Conservation (phyloP, 2,329 filamentous ascomycete species). For the Penicillium griseofulvum region DNA sequence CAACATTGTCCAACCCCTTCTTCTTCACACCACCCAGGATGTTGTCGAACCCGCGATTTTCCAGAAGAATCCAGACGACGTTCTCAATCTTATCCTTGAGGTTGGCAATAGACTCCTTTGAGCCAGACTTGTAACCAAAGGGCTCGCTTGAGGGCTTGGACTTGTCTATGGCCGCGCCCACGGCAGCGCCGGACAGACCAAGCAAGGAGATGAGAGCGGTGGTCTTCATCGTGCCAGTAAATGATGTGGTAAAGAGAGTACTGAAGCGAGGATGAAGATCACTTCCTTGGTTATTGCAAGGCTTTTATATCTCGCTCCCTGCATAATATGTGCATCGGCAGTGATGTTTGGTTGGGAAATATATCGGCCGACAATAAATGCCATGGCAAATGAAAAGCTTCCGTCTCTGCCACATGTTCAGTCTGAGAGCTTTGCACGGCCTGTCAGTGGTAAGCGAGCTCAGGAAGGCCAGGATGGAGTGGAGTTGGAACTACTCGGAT, state of each 20-base stretch:
- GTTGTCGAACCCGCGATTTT: slow-evolving; percentile 39
- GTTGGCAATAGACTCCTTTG: slow-evolving; percentile 31
- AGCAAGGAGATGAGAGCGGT: slow-evolving; percentile 20
- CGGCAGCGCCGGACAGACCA: slow-evolving; percentile 17
- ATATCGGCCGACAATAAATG: too few relatives aligned
- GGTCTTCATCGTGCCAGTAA: slow-evolving; percentile 16
- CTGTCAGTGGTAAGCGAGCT: not conserved
- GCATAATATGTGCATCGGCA: not conserved
- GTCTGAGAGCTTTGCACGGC: not conserved
- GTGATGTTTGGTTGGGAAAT: not conserved
- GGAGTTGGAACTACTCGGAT: not conserved
- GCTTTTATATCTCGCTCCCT: slow-evolving; percentile 13
- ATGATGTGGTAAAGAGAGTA: slow-evolving; percentile 2
- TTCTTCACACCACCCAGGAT: slow-evolving; percentile 41
- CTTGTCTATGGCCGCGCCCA: slow-evolving; percentile 15
- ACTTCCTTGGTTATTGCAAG: slow-evolving; percentile 2
- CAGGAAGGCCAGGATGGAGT: not conserved
- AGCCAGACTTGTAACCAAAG: slow-evolving; percentile 29
- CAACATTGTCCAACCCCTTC: slow-evolving; percentile 38
- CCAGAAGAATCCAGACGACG: slow-evolving; percentile 37
- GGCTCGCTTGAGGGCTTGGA: slow-evolving; percentile 2
- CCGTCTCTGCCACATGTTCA: not conserved
- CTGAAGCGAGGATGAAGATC: slow-evolving; percentile 11
- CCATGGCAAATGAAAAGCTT: not conserved
- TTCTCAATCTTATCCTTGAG: slow-evolving; percentile 36